Evolutionary conservation across 139 green algal genomes (phyloP), one percentile per base, ranked within the genome.

Genomic region (Astrephomene gubernaculifera): DNA sequence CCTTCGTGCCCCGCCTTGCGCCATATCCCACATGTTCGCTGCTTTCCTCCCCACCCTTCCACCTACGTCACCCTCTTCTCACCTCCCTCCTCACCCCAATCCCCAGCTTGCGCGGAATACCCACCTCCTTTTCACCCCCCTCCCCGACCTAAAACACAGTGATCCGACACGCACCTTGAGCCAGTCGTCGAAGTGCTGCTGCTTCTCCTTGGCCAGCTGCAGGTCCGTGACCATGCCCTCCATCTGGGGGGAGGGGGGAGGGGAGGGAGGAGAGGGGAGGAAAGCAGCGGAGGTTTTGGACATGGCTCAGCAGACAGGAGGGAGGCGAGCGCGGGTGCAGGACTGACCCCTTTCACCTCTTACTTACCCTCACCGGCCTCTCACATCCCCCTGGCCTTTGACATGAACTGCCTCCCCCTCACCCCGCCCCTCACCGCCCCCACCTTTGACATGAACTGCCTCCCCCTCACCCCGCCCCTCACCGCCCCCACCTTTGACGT

Each of bases 221-320:
- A 99, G 86, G 89, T 99, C 97, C 29, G 91, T 96, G 41, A 99
- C 94, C 97, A 99, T 99, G 85, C 97, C 96, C 92, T 99, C 97
- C 97, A 98, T 98, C 94, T 94, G 82, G 1, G n/a, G 5, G 60
- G 5, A 54, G 19, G 22, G 29, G 41, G 71, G 53, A 38, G 43
- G 63, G 29, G 38, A 35, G n/a, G 69, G 19, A n/a, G 2, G 49
- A 29, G n/a, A 14, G 21, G 31, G 63, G 29, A 70, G 33, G n/a
- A 78, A 10, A n/a, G 2, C 36, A 29, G n/a, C 24, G 21, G 31
- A 6, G 71, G 71, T 38, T 61, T 53, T 43, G 36, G 35, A 7
- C n/a, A 19, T 21, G 33, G 35, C 9, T 45, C 14, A 27, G 65
- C 19, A 57, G 49, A 57, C 49, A 57, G 49, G 12, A 57, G 17